Conservation (phyloP, 352 stramenopile genomes). For the Phytopythium delawarense region DNA sequence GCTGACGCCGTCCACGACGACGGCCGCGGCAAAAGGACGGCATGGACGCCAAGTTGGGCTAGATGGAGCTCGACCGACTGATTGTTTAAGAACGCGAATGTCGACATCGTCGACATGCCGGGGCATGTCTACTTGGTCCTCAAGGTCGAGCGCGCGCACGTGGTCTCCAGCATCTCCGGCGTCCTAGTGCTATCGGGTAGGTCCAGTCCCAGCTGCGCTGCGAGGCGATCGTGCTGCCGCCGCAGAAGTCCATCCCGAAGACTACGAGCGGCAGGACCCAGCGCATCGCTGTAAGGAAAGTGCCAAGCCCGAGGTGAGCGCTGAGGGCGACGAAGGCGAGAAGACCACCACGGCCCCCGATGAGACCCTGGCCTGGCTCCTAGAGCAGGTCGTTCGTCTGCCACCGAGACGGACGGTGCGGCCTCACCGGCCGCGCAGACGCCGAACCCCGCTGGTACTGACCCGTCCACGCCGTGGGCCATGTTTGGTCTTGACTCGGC, state of each 20-base stretch:
- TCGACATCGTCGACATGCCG: no score
- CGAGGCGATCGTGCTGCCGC: slow-evolving; percentile 67
- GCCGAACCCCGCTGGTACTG: slow-evolving; percentile 23
- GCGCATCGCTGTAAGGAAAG: slow-evolving; percentile 32
- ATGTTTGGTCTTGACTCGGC: slow-evolving; percentile 66
- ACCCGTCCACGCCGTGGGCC: slow-evolving; percentile 58
- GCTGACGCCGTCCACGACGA: no score
- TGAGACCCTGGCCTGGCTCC: slow-evolving; percentile 69
- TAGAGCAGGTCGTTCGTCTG: slow-evolving; percentile 41
- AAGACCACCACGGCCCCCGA: slow-evolving; percentile 48
- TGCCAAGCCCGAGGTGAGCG: slow-evolving; percentile 8
- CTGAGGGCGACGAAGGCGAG: slow-evolving; percentile 10
- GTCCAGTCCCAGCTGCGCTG: slow-evolving; percentile 41
- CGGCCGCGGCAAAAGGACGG: no score
- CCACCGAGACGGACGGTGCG: slow-evolving; percentile 6
- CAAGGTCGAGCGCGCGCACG: no score
- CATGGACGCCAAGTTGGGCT: no score
- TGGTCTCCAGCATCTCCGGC: no score
- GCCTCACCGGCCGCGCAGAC: slow-evolving; percentile 3
- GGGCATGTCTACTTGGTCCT: no score
- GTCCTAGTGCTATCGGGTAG: no score
- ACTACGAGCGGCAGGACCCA: slow-evolving; percentile 86
- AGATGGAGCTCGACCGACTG: no score
- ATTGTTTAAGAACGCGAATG: no score
- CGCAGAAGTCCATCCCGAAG: slow-evolving; percentile 70